Base-by-base conservation (phyloP, 768 basidiomycete genomes). In the Pulveroboletus sp. region DNA sequence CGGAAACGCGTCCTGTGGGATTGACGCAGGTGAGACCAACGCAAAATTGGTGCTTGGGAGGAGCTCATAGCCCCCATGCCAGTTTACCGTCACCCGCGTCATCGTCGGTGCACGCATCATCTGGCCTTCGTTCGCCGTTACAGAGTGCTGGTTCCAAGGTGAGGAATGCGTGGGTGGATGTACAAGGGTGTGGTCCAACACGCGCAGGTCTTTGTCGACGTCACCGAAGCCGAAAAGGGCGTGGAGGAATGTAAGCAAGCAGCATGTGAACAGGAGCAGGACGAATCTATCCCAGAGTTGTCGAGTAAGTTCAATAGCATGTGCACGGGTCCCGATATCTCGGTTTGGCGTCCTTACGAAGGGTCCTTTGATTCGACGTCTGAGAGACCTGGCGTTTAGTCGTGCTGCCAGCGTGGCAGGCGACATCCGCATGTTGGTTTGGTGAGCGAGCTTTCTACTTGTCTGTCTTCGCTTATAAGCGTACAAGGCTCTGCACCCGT, bases 191-290 rank as follows among this genome's bases (percentile, higher is more conserved):
- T 46, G 17, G 15, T 47, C 49, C 31, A 8, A 38, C 11, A 32
- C 18, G 39, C 26, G 45, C 21, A 24, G n/a, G 31, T 36, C 47
- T 18, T 53, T 31, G 44, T 50, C 43, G 18, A 38, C 30, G 27
- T n/a, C 9, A 7, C 55, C 55, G 17, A 67, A 52, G 38, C 67
- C 65, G 24, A 63, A 31, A 30, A 66, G 33, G 46, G 67, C 62
- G 21, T 41, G 60, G 43, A 67, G 37, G 52, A 66, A 69, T 45
- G 27, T 32, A 31, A 67, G 45, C 35, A 62, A 39, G 39, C 56
- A 62, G 33, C 52, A 67, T 38, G 18, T 46, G 55, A 66, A 69
- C 51, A 58, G 35, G 49, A 57, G 12, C 27, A 65, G 35, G 47
- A 67, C 38, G 48, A 58, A 35, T 33, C 50, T 56, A n/a, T 65